Base-by-base conservation (phyloP, 1,284 basidiomycete species). In the Polyporus tsugae region DNA sequence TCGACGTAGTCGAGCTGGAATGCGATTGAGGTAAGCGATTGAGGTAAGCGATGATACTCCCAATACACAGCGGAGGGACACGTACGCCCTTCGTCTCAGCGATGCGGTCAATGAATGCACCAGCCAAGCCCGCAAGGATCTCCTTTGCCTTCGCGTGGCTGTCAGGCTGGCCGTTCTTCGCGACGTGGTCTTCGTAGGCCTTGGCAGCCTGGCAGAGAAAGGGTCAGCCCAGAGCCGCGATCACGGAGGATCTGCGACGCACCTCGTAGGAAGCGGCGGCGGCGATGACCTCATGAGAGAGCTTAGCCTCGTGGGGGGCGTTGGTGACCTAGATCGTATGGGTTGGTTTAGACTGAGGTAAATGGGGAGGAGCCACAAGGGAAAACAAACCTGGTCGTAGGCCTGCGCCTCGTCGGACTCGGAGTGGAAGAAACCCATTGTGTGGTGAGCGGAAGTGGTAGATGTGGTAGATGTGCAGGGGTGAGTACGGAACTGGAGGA, bases 211-310 rank as follows among this genome's bases (percentile, higher is more conserved):
- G 68, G 69, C 41, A 62, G 38, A 10, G 65, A 4, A 25, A 57
- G 42, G 35, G 63, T 68, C 49, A 66, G 38, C 22, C 39, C 13
- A 25, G 35, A 22, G 44, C 42, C 49, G 25, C 22, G 29, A 29
- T 35, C 2, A 33, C 39, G 22, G 58, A 25, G 7, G 35, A 35
- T 36, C 39, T 7, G 39, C 35, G 35, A 53, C 73, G 11, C 46
- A 79, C 79, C 78, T 82, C 81, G 77, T 80, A 83, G 49, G 88
- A 83, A 59, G 88, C 88, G 67, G 88, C 88, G 67, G 80, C 88
- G 63, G 87, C 88, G 74, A 92, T 86, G 74, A 91, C 82, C 78
- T 92, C 89, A 78, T 92, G 90, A 25, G 89, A 87, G 62, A 89
- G 78, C 67, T 77, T 60, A 13, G 88, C 86, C 78, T 89, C 82